These are phyloP conservation scores for Malus hybrid DNA, from an alignment of 331 rosid species.

Conservation along the genomic window DNA sequence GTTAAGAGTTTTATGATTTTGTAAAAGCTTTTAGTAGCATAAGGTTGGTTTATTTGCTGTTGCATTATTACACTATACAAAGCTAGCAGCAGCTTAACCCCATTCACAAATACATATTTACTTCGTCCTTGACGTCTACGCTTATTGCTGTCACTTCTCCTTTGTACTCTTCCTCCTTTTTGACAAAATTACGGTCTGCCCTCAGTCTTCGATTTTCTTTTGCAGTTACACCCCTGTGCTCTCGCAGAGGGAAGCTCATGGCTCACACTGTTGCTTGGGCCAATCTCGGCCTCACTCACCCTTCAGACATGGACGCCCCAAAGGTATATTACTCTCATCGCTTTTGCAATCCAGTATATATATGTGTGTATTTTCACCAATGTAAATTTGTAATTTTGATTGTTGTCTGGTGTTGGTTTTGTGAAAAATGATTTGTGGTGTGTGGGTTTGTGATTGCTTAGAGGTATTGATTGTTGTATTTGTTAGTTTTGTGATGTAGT, in stretches of 20 bases:
- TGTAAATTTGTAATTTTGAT: background rate
- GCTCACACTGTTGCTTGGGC: constrained; percentile 56
- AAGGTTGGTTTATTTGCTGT: no score
- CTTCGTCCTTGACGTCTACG: no score
- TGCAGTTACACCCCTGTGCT: constrained; percentile 25
- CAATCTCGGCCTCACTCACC: constrained; percentile 88
- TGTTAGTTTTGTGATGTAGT: no score
- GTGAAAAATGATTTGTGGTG: background rate
- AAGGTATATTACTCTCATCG: constrained; percentile 33
- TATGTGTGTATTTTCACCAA: background rate
- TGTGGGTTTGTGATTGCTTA: background rate
- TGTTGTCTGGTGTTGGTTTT: background rate
- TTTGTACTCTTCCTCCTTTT: constrained; percentile 30
- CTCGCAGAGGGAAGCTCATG: constrained; percentile 50
- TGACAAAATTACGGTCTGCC: constrained; percentile 27
- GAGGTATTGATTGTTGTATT: background rate
- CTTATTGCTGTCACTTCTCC: constrained; percentile 12
- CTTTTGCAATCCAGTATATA: background rate
- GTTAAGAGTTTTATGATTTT: no score
- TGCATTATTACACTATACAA: no score
- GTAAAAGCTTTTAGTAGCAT: no score
- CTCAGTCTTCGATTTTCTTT: constrained; percentile 26
- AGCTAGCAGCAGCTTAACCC: no score
- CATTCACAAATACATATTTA: no score
- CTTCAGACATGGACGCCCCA: constrained; percentile 40